Conservation (phyloP, 768 basidiomycete species). For the Hericium erinaceus region DNA sequence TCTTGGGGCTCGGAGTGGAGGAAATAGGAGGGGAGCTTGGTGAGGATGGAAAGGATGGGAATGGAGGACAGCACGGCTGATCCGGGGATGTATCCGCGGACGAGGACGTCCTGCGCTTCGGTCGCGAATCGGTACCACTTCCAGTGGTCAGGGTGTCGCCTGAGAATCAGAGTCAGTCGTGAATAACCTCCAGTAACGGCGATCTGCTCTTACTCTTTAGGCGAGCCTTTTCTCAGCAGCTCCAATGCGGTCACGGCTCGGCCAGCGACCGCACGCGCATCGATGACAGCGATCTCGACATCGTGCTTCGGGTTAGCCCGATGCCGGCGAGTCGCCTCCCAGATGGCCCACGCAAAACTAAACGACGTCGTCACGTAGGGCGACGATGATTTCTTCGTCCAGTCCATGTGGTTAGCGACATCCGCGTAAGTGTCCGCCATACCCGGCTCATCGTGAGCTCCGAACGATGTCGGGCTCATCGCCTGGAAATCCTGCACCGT, state of each 20-base stretch:
- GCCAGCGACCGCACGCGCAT: constrained; percentile 48
- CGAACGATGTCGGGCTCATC: constrained; percentile 7
- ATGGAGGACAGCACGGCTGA: constrained; percentile 61
- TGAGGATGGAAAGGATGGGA: constrained; percentile 53
- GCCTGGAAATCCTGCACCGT: constrained; percentile 18
- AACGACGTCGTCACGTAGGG: constrained; percentile 70
- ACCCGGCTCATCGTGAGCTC: constrained; percentile 10
- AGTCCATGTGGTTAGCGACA: constrained; percentile 63
- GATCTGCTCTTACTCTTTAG: constrained; percentile 41
- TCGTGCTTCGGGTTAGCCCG: constrained; percentile 64
- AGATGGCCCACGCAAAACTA: constrained; percentile 74
- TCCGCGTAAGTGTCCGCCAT: constrained; percentile 42
- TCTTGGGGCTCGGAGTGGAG: constrained; percentile 25
- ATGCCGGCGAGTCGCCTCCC: constrained; percentile 75
- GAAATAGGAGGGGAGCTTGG: constrained; percentile 69
- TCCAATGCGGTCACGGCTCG: constrained; percentile 59
- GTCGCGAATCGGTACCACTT: constrained; percentile 70
- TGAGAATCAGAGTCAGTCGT: constrained; percentile 18
- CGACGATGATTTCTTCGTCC: constrained; percentile 65
- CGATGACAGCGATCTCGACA: constrained; percentile 72
- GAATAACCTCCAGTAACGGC: neutral
- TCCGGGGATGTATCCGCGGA: constrained; percentile 58
- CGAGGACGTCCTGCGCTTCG: constrained; percentile 69
- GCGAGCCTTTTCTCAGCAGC: constrained; percentile 41
- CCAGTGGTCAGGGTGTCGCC: constrained; percentile 56